Base-by-base conservation (phyloP, 306 rosid genomes). In the Trifolium dubium region DNA sequence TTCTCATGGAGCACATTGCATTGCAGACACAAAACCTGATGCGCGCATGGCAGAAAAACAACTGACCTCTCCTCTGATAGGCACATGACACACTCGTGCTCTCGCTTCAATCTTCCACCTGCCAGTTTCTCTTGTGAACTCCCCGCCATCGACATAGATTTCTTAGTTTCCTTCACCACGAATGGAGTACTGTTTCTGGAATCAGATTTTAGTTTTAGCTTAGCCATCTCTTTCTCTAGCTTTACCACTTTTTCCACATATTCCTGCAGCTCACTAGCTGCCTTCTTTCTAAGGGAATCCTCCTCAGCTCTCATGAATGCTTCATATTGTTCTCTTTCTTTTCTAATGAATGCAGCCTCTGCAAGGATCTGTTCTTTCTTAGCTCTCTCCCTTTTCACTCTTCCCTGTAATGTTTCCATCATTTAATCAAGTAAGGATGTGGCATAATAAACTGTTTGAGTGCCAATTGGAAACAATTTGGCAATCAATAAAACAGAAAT, bases 61-160 rank as follows among this genome's bases (percentile, higher is more conserved):
- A 88, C 89, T 2, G 87, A 82, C 76, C 76, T 82, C 84, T 88
- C 89, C 85, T 84, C 92, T 0, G 91, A 83, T 47, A 90, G 81
- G 78, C 96, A 90, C 92, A 90, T 84, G 55, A 83, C 92, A 46
- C 96, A 90, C 67, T 90, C 92, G 4, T 80, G 83, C 75, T 90
- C 96, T 72, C 67, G 85, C 84, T 72, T 88, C 84, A 88, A 53
- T 15, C 68, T 80, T 32, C 53, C 62, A 7, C 44, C 60, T 10
- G 18, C 64, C 31, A 5, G 29, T 43, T 72, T 47, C 60, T 61
- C 79, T 55, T 37, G 77, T 60, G 19, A 39, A 69, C 77, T 76
- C 58, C 30, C 55, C 15, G 4, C 56, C 11, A 8, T 55, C n/a
- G 58, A 55, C 30, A 10, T 34, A 19, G 81, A 78, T 66, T 74